Conservation (phyloP, 208 protist genomes). For the Leishmania tropica region DNA sequence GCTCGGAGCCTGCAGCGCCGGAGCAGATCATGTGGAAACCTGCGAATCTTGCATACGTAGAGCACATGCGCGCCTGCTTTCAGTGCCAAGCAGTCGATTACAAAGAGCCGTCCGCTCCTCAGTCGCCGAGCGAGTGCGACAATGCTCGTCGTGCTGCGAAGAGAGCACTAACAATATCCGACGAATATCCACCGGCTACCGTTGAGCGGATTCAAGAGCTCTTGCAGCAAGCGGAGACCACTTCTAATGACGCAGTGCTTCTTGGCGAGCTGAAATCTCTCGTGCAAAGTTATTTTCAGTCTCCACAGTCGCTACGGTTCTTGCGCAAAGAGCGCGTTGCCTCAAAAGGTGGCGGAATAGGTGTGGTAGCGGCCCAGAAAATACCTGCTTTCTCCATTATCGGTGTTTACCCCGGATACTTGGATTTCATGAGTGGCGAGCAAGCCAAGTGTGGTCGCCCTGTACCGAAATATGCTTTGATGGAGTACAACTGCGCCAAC, state of each 20-base stretch:
- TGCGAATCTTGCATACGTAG: conserved; percentile 53
- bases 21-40: conserved; percentile 70
- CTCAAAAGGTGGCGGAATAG: conserved; percentile 62
- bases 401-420: conserved; percentile 85
- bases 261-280: conserved; percentile 32
- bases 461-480: conserved; percentile 70
- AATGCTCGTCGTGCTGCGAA: conserved; percentile 45
- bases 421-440: conserved; percentile 69
- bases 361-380: conserved; percentile 60
- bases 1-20: conserved; percentile 45
- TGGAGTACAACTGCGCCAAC: conserved; percentile 88
- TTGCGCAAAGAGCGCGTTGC: conserved; percentile 42
- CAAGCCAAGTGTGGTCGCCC: conserved; percentile 77
- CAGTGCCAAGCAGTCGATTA: conserved; percentile 49
- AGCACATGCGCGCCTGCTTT: conserved; percentile 58
- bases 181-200: conserved; percentile 51
- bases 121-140: conserved; percentile 26
- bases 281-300: conserved; percentile 64
- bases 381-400: conserved; percentile 80
- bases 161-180: conserved; percentile 45
- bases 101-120: neutral
- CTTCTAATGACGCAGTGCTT: conserved; percentile 23
- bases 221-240: conserved; percentile 14
- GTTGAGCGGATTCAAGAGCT: conserved; percentile 16
- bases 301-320: conserved; percentile 39